These are phyloP conservation scores for Malus fusca DNA, from an alignment of 306 rosid genomes.

Conservation along the genomic window DNA sequence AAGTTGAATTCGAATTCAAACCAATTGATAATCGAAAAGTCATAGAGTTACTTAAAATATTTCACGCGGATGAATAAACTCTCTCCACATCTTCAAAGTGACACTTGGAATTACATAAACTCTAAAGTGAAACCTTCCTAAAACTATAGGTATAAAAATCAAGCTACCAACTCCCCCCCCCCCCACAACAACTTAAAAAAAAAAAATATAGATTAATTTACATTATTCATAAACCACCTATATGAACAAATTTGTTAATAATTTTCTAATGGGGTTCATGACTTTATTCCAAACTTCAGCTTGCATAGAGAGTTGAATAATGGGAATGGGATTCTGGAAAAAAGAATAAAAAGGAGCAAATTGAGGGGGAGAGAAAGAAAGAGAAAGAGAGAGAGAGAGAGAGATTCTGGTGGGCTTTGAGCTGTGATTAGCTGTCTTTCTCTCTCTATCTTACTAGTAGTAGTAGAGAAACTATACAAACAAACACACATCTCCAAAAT, in stretches of 20 bases:
- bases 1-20: background rate
- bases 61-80: too few species aligned
- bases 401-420: conserved; percentile 72
- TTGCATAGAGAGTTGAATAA: conserved; percentile 7
- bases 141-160: background rate
- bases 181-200: conserved; percentile 5
- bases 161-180: conserved; percentile 15
- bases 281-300: conserved; percentile 25
- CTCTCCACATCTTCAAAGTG: background rate
- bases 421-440: conserved; percentile 90
- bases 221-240: background rate
- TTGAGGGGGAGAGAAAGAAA: background rate
- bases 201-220: background rate
- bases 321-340: conserved; percentile 10
- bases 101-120: background rate
- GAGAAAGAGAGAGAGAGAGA: background rate
- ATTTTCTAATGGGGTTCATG: background rate
- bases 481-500: conserved; percentile 53
- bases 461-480: background rate
- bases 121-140: too few species aligned
- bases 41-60: background rate
- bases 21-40: background rate
- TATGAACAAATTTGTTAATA: background rate
- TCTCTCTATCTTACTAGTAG: background rate
- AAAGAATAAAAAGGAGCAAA: conserved; percentile 6